These are phyloP conservation scores for Vicia villosa DNA, from an alignment of 306 rosid species.

Conservation along the genomic window DNA sequence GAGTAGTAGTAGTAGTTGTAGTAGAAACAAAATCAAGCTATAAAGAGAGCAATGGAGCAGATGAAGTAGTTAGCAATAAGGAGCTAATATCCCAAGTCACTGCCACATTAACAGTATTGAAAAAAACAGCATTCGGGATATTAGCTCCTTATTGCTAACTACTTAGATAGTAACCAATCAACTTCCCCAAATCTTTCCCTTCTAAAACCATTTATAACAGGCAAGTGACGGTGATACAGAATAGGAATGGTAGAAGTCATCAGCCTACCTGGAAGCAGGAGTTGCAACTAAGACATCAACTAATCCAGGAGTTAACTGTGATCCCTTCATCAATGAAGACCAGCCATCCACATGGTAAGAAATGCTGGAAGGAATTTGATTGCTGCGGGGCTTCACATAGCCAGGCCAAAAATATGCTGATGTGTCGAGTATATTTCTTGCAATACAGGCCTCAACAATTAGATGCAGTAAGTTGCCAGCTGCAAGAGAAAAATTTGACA, in stretches of 20 bases:
- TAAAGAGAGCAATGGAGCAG: background rate
- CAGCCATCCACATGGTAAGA: conserved; percentile 66
- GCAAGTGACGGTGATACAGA: background rate
- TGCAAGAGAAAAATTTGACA: conserved; percentile 39
- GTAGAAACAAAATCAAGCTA: conserved; percentile 8
- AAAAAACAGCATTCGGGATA: background rate
- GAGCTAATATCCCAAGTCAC: background rate
- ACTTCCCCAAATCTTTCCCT: conserved; percentile 16
- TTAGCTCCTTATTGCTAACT: too few species aligned
- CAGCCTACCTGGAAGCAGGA: conserved; percentile 92
- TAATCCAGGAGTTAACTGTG: conserved; percentile 66
- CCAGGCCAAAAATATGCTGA: conserved; percentile 94
- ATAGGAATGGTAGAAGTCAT: conserved; percentile 11
- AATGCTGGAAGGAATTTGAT: conserved; percentile 61
- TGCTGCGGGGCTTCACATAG: conserved; percentile 64
- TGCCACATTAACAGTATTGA: background rate
- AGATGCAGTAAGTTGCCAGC: conserved; percentile 92
- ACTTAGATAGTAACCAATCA: background rate
- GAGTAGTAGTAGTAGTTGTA: background rate
- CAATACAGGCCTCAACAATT: conserved; percentile 90
- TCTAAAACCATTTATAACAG: conserved; percentile 1
- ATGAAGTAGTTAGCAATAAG: conserved; percentile 16
- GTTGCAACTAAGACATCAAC: conserved; percentile 68
- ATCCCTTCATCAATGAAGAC: conserved; percentile 85
- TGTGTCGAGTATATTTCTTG: conserved; percentile 78